Percentiles rank a stretch among this genome's conserved stretches.
Conservation (phyloP, 768 basidiomycete genomes). For the Melanogaster broomeanus region DNA sequence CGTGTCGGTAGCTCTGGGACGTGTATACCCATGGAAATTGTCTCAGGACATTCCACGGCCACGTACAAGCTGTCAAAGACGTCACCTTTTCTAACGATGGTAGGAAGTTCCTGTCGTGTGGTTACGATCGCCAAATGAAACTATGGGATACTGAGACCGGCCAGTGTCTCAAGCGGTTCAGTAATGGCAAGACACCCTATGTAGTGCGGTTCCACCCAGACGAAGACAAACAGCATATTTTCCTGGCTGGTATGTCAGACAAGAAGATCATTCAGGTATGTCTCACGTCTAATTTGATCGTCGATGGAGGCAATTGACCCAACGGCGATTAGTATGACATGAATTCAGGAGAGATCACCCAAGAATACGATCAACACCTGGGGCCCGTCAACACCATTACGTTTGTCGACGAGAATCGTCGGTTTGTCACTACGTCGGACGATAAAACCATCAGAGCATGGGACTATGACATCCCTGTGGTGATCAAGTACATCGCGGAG, state of each 20-base stretch:
- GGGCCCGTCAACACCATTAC: constrained; percentile 99
- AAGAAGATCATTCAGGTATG: constrained; percentile 97
- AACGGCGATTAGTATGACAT: constrained; percentile 78
- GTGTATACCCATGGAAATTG: constrained; percentile 97
- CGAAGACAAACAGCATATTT: constrained; percentile 92
- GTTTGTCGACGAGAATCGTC: constrained; percentile 96
- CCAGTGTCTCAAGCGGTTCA: constrained; percentile 94
- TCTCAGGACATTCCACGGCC: constrained; percentile 95
- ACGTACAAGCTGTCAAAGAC: constrained; percentile 95
- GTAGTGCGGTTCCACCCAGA: constrained; percentile 96
- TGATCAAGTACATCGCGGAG: constrained; percentile 99
- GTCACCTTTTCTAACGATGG: constrained; percentile 95
- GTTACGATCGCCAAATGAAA: constrained; percentile 97
- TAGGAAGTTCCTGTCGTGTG: constrained; percentile 84
- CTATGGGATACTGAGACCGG: constrained; percentile 99
- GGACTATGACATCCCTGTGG: constrained; percentile 99
- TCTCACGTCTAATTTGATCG: neutral
- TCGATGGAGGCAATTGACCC: constrained; percentile 1
- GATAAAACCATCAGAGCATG: constrained; percentile 99
- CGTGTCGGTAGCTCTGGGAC: constrained; percentile 86
- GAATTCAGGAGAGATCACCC: constrained; percentile 90
- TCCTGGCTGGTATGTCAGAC: constrained; percentile 98
- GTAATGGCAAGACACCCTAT: constrained; percentile 97
- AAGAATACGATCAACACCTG: constrained; percentile 98
- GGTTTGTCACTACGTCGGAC: constrained; percentile 97